Conservation (phyloP, 2,329 filamentous ascomycete species). For the Aspergillus uvarum region DNA sequence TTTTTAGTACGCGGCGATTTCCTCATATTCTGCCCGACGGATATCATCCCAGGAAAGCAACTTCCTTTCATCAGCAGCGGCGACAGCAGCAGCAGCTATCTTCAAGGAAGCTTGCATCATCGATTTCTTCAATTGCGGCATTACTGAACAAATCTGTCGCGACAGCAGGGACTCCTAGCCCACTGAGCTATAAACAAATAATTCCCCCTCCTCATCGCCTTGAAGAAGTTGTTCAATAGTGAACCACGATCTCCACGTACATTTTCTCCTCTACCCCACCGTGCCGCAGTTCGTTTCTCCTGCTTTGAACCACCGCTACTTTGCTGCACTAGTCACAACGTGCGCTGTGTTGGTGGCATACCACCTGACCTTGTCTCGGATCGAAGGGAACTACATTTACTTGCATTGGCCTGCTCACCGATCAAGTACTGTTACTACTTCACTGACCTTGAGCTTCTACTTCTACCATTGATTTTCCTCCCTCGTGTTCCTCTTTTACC, state of each 20-base stretch:
- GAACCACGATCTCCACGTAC: neutral
- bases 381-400: slow-evolving; percentile 15
- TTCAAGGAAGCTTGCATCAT: slow-evolving; percentile 21
- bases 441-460: slow-evolving; percentile 5
- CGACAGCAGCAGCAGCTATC: neutral
- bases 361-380: slow-evolving; percentile 20
- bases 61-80: neutral
- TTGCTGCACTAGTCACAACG: slow-evolving; percentile 1
- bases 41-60: neutral
- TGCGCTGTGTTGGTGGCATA: slow-evolving; percentile 6
- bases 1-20: neutral
- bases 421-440: neutral
- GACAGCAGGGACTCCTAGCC: neutral
- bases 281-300: neutral
- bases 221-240: neutral
- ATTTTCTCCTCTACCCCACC: slow-evolving; percentile 3
- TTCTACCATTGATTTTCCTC: slow-evolving; percentile 12
- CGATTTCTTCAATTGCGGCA: slow-evolving; percentile 23
- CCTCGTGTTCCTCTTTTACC: slow-evolving; percentile 17
- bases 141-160: slow-evolving; percentile 14
- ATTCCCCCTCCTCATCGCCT: neutral
- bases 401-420: slow-evolving; percentile 15
- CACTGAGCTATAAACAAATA: slow-evolving; percentile 5
- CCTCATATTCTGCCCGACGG: neutral
- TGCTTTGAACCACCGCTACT: neutral